These are phyloP conservation scores for Phytophthora cryptogea DNA, from an alignment of 352 stramenopile species.

Conservation along the genomic window DNA sequence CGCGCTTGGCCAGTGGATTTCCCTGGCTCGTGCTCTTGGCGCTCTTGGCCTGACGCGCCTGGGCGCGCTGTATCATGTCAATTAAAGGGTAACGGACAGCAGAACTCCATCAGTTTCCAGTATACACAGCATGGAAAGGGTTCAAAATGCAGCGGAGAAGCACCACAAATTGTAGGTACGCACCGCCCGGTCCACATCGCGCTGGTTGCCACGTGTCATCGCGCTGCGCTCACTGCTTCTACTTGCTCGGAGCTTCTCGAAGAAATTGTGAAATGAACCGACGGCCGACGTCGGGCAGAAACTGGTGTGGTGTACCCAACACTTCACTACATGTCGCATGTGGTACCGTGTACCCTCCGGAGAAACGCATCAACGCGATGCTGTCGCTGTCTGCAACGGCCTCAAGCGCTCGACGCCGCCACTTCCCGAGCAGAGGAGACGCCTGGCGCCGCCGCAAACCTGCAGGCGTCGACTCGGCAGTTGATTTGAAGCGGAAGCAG, in stretches of 20 bases:
- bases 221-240: not conserved
- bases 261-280: slow-evolving; percentile 34
- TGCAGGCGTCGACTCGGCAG: not conserved
- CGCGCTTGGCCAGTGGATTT: slow-evolving; percentile 63
- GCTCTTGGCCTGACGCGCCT: slow-evolving; percentile 67
- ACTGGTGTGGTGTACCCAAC: not conserved
- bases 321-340: not conserved
- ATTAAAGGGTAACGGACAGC: slow-evolving; percentile 9
- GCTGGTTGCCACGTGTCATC: slow-evolving; percentile 86
- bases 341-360: not conserved
- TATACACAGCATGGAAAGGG: not conserved
- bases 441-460: slow-evolving; percentile 15
- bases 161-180: slow-evolving; percentile 6
- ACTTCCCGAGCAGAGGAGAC: slow-evolving; percentile 14
- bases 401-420: slow-evolving; percentile 4
- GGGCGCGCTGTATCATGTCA: slow-evolving; percentile 54
- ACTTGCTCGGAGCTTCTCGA: slow-evolving; percentile 7
- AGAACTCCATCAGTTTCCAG: slow-evolving; percentile 8
- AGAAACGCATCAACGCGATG: slow-evolving; percentile 24
- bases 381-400: slow-evolving; percentile 18
- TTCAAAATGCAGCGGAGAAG: not conserved
- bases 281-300: not conserved
- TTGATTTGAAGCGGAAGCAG: slow-evolving; percentile 15
- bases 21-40: slow-evolving; percentile 46
- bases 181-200: slow-evolving; percentile 75